These are phyloP conservation scores for Hygrophoropsis aurantiaca DNA, from an alignment of 768 basidiomycete genomes.

Conservation along the genomic window DNA sequence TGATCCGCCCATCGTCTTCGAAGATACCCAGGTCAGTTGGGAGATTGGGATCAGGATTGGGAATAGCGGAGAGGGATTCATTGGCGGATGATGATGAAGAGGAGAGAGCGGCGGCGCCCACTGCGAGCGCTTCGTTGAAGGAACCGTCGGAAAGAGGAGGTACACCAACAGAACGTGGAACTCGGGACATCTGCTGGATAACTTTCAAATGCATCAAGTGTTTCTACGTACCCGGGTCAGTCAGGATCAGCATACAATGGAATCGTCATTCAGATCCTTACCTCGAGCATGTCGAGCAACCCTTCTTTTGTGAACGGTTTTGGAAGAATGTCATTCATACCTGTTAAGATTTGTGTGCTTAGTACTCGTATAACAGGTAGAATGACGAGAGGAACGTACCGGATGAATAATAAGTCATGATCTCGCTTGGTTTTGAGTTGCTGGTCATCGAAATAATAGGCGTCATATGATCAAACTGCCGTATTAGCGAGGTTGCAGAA, in stretches of 20 bases:
- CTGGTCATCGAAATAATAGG: constrained; percentile 99
- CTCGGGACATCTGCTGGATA: constrained; percentile 71
- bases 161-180: constrained; percentile 67
- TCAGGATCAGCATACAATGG: neutral
- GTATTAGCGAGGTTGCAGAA: constrained; percentile 87
- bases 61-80: neutral
- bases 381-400: constrained; percentile 43
- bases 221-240: constrained; percentile 48
- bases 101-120: constrained; percentile 29
- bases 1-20: constrained; percentile 60
- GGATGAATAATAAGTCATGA: constrained; percentile 86
- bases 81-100: too few species aligned
- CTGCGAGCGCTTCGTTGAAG: constrained; percentile 56
- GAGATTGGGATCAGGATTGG: neutral
- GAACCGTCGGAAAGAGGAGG: constrained; percentile 56
- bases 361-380: too few species aligned
- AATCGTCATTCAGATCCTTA: constrained; percentile 19
- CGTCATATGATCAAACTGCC: constrained; percentile 93
- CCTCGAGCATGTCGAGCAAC: constrained; percentile 89
- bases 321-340: constrained; percentile 96
- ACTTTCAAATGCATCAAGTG: constrained; percentile 85
- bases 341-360: too few species aligned
- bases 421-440: constrained; percentile 90
- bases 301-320: constrained; percentile 98
- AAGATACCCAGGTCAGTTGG: neutral